Conservation (phyloP, 768 basidiomycete genomes). For the Mrakia blollopis region DNA sequence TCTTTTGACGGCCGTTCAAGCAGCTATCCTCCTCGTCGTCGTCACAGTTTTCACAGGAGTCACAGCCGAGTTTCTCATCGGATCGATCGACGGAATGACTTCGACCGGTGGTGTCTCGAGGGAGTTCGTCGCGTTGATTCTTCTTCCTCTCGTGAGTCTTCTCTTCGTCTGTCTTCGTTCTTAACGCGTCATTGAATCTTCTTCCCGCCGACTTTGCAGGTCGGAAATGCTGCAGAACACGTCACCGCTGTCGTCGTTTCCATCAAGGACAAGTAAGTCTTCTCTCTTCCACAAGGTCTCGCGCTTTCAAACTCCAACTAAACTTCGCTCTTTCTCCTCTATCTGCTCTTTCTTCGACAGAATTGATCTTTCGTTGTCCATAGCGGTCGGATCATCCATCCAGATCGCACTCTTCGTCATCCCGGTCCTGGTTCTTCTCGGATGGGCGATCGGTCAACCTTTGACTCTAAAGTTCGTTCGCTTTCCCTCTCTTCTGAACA, state of each 20-base stretch:
- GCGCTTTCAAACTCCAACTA: too few species aligned
- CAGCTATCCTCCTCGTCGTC: slow-evolving; percentile 36
- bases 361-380: slow-evolving; percentile 34
- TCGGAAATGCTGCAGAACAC: slow-evolving; percentile 29
- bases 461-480: slow-evolving; percentile 39
- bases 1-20: slow-evolving; percentile 36
- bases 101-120: slow-evolving; percentile 27
- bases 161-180: not conserved
- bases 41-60: slow-evolving; percentile 42
- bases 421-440: slow-evolving; percentile 40
- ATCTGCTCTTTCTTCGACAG: not conserved
- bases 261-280: slow-evolving; percentile 32
- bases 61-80: slow-evolving; percentile 32
- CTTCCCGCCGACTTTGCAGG: not conserved
- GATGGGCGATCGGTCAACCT: slow-evolving; percentile 43
- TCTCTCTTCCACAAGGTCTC: not conserved
- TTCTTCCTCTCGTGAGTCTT: slow-evolving; percentile 26
- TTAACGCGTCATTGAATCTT: not conserved
- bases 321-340: too few species aligned
- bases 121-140: slow-evolving; percentile 29
- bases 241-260: slow-evolving; percentile 32
- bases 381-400: slow-evolving; percentile 41
- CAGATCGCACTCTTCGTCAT: slow-evolving; percentile 42
- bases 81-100: slow-evolving; percentile 32
- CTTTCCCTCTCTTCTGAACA: not conserved